phyloP scores from a whole-genome alignment of 2,329 filamentous ascomycete species.

The Epichloe hybrida region DNA sequence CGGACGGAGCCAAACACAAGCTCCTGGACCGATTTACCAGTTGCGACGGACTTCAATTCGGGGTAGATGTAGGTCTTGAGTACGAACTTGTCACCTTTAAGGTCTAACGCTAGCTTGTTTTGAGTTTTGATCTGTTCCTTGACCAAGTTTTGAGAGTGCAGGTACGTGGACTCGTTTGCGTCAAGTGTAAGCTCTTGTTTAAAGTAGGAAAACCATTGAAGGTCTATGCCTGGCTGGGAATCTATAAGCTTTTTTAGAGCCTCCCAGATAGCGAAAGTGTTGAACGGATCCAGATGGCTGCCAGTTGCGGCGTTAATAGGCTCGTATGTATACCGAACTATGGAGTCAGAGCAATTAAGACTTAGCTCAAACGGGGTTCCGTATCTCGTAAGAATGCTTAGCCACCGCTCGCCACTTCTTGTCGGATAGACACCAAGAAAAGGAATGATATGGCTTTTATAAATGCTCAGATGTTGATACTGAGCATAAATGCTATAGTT shows the following conservation, averaged over 20 bases:
- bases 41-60: background rate
- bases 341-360: background rate
- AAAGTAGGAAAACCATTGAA: constrained; percentile 1
- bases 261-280: too few relatives aligned
- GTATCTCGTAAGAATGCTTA: background rate
- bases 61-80: background rate
- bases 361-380: constrained; percentile 1
- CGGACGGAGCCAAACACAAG: constrained; percentile 1
- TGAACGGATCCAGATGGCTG: too few relatives aligned
- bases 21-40: background rate
- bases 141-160: background rate
- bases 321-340: constrained; percentile 1
- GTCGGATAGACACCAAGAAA: background rate
- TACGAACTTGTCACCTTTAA: background rate
- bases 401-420: background rate
- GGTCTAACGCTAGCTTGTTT: background rate
- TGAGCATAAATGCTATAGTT: background rate
- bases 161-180: too few relatives aligned
- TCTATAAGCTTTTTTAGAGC: background rate
- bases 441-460: background rate
- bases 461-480: background rate
- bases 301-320: background rate
- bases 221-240: background rate
- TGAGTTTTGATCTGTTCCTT: background rate
- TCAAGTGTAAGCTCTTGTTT: background rate